Percentiles rank a stretch among this genome's conserved stretches.
phyloP scores from a whole-genome alignment of 208 protist species.

The Leishmania gerbilli region DNA sequence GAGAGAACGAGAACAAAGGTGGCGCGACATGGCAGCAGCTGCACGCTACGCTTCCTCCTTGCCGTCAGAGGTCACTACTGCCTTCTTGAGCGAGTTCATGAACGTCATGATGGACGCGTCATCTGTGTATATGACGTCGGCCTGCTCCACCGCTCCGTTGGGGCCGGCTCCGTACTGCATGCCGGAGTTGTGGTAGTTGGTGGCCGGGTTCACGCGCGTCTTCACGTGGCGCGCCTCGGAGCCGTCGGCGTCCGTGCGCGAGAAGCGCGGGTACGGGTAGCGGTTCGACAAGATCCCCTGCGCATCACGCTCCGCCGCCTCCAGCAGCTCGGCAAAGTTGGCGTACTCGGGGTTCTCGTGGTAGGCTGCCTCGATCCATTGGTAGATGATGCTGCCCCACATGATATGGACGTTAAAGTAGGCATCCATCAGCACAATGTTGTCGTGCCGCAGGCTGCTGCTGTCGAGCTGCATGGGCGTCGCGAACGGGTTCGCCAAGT shows the following conservation, averaged over 20 bases:
- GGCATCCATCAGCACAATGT: constrained; percentile 98
- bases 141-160: constrained; percentile 24
- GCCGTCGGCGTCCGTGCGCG: constrained; percentile 83
- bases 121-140: constrained; percentile 87
- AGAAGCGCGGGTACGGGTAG: constrained; percentile 87
- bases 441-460: constrained; percentile 84
- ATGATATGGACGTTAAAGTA: constrained; percentile 99
- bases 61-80: constrained; percentile 45
- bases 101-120: constrained; percentile 78
- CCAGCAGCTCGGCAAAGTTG: constrained; percentile 76
- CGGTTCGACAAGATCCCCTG: constrained; percentile 49
- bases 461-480: constrained; percentile 94
- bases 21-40: neutral
- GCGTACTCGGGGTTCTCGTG: constrained; percentile 90
- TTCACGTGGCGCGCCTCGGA: constrained; percentile 87
- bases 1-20: no score
- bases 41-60: constrained; percentile 1
- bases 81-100: constrained; percentile 78
- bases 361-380: constrained; percentile 94
- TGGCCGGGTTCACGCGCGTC: constrained; percentile 85
- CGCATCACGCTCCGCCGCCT: constrained; percentile 72
- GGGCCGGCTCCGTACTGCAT: constrained; percentile 20
- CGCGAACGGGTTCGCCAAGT: constrained; percentile 78
- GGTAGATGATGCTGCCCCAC: constrained; percentile 95
- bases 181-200: constrained; percentile 53